Evolutionary conservation across 768 basidiomycete species (phyloP).

Genomic region (Aureoboletus auriporus): DNA sequence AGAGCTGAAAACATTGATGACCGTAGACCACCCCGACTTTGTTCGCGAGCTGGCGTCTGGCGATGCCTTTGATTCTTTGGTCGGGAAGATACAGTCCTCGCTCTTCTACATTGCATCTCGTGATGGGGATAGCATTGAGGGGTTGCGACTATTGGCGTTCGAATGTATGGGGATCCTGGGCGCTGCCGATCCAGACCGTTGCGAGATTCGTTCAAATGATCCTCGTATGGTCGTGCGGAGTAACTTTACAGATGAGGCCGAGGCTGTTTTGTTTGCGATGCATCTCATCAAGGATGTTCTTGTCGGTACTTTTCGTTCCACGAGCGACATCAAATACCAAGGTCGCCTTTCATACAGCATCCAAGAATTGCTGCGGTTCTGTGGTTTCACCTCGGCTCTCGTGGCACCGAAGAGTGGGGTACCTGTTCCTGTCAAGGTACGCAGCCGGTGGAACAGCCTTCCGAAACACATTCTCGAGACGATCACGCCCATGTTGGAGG

Average conservation of each 20-base stretch:
- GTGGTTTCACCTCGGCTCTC: slow-evolving; percentile 78
- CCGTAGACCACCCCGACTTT: slow-evolving; percentile 43
- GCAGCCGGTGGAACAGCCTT: slow-evolving; percentile 73
- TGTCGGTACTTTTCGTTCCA: slow-evolving; percentile 86
- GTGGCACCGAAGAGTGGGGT: slow-evolving; percentile 48
- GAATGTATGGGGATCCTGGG: slow-evolving; percentile 92
- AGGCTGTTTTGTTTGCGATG: slow-evolving; percentile 74
- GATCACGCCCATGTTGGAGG: slow-evolving; percentile 77
- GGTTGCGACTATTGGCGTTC: slow-evolving; percentile 66
- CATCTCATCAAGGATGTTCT: slow-evolving; percentile 85
- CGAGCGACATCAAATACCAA: slow-evolving; percentile 92
- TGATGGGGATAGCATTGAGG: slow-evolving; percentile 73
- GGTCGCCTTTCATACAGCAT: slow-evolving; percentile 85
- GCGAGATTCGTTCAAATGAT: slow-evolving; percentile 59
- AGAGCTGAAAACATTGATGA: slow-evolving; percentile 72
- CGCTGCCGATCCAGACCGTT: slow-evolving; percentile 92
- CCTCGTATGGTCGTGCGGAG: slow-evolving; percentile 66
- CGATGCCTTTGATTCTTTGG: slow-evolving; percentile 77
- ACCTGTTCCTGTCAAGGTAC: slow-evolving; percentile 59
- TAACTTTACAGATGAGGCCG: slow-evolving; percentile 78
- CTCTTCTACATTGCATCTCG: slow-evolving; percentile 69
- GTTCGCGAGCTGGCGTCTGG: slow-evolving; percentile 69
- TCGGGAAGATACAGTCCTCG: slow-evolving; percentile 63
- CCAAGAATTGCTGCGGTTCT: slow-evolving; percentile 85
- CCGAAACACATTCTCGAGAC: slow-evolving; percentile 85